Conservation (phyloP, 1,284 basidiomycete species). For the Ustilago curta region DNA sequence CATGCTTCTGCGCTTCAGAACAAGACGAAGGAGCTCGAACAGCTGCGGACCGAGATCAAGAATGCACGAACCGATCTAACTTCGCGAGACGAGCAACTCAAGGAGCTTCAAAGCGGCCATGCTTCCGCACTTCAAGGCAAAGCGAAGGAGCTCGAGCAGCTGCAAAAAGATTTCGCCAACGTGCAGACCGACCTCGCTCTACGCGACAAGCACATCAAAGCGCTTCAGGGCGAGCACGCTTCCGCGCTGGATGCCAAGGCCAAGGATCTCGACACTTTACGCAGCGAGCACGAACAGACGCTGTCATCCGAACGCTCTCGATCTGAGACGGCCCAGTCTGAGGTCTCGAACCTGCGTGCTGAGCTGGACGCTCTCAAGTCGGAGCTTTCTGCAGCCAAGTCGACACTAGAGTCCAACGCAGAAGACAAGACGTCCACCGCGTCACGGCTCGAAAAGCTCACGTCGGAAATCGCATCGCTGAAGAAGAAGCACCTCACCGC, state of each 20-base stretch:
- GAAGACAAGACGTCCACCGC: slow-evolving; percentile 14
- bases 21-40: slow-evolving; percentile 21
- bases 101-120: not conserved
- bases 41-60: not conserved
- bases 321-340: slow-evolving; percentile 15
- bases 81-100: slow-evolving; percentile 5
- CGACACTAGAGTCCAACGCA: slow-evolving; percentile 3
- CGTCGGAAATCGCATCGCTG: slow-evolving; percentile 23
- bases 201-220: slow-evolving; percentile 9
- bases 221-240: slow-evolving; percentile 13
- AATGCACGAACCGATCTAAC: not conserved
- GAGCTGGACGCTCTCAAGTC: slow-evolving; percentile 14
- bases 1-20: slow-evolving; percentile 15
- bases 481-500: slow-evolving; percentile 55
- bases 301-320: slow-evolving; percentile 19
- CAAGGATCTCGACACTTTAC: slow-evolving; percentile 8
- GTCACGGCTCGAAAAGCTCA: slow-evolving; percentile 27
- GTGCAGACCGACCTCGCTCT: not conserved
- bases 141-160: not conserved
- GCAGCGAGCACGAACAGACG: slow-evolving; percentile 14
- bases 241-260: slow-evolving; percentile 8
- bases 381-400: slow-evolving; percentile 15
- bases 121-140: slow-evolving; percentile 7
- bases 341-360: slow-evolving; percentile 6
- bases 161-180: slow-evolving; percentile 1